These are phyloP conservation scores for Lodderomyces parapsilosis DNA, from an alignment of 1,139 yeast genomes.

Conservation along the genomic window DNA sequence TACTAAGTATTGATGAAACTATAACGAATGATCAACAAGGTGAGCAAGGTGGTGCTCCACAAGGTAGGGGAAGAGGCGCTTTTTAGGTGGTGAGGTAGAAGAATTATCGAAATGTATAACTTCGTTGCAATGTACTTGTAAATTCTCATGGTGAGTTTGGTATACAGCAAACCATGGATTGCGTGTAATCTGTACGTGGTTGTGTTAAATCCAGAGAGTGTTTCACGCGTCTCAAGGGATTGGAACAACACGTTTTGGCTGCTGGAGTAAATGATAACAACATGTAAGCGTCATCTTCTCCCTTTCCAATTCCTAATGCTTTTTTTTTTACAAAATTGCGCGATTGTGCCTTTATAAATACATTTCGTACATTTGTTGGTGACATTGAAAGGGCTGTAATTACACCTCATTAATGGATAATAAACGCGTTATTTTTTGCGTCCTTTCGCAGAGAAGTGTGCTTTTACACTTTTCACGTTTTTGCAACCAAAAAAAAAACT, in stretches of 20 bases:
- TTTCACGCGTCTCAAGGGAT: no score
- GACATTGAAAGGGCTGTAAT: background rate
- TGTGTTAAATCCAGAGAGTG: no score
- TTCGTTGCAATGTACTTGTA: background rate
- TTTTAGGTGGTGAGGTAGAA: constrained; percentile 7
- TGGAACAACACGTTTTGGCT: no score
- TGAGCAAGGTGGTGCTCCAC: constrained; percentile 55
- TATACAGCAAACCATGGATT: no score
- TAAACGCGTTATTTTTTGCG: background rate
- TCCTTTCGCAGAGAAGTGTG: background rate
- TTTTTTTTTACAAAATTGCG: no score
- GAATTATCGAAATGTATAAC: background rate
- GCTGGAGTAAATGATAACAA: no score
- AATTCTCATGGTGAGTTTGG: no score
- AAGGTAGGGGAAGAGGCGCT: constrained; percentile 12
- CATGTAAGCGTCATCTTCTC: no score
- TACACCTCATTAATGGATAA: background rate
- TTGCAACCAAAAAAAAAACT: background rate
- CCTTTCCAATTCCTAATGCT: no score
- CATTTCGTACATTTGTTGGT: background rate
- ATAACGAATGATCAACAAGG: constrained; percentile 71
- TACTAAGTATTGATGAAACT: constrained; percentile 93
- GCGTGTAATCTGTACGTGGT: no score
- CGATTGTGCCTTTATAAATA: no score
- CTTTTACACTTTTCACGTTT: background rate